A percentile compares a stretch with the other conserved stretches of the same genome.
These are phyloP conservation scores for Suillus alpinus DNA, from an alignment of 768 basidiomycete species.

Conservation along the genomic window DNA sequence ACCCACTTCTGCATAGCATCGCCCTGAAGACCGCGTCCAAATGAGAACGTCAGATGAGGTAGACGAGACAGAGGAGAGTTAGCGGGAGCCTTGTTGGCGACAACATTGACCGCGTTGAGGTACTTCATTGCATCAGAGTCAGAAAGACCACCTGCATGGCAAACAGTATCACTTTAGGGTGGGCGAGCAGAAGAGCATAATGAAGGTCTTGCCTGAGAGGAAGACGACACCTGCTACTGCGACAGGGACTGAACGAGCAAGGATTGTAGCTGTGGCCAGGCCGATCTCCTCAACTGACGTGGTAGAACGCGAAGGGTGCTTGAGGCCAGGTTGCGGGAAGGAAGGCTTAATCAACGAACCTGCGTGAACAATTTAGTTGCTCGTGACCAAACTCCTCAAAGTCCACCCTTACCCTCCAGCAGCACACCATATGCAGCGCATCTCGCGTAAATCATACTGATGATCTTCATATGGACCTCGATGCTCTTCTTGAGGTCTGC, in stretches of 20 bases:
- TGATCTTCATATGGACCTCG: conserved; percentile 45
- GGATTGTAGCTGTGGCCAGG: conserved; percentile 42
- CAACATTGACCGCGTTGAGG: conserved; percentile 39
- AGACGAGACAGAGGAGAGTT: conserved; percentile 36
- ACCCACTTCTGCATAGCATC: conserved; percentile 47
- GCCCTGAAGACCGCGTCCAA: conserved; percentile 49
- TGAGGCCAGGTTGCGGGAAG: conserved; percentile 48
- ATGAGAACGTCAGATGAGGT: conserved; percentile 48
- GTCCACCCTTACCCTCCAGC: conserved; percentile 39
- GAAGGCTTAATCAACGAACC: conserved; percentile 52
- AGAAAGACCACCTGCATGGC: conserved; percentile 40
- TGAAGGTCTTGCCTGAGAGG: conserved; percentile 39
- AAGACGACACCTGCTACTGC: conserved; percentile 50
- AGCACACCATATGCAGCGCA: conserved; percentile 46
- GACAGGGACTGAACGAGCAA: conserved; percentile 44
- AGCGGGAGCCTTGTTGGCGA: conserved; percentile 33
- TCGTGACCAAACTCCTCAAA: neutral
- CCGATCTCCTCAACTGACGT: conserved; percentile 42
- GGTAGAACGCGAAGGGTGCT: conserved; percentile 36
- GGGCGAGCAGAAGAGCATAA: neutral
- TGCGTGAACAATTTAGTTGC: conserved; percentile 14
- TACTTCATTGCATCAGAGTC: conserved; percentile 39
- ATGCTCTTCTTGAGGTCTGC: conserved; percentile 43
- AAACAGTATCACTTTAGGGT: neutral
- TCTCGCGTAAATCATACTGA: conserved; percentile 43